Evolutionary conservation across 495 filamentous ascomycete species (phyloP).

Genomic region (Talaromyces stipitatus): DNA sequence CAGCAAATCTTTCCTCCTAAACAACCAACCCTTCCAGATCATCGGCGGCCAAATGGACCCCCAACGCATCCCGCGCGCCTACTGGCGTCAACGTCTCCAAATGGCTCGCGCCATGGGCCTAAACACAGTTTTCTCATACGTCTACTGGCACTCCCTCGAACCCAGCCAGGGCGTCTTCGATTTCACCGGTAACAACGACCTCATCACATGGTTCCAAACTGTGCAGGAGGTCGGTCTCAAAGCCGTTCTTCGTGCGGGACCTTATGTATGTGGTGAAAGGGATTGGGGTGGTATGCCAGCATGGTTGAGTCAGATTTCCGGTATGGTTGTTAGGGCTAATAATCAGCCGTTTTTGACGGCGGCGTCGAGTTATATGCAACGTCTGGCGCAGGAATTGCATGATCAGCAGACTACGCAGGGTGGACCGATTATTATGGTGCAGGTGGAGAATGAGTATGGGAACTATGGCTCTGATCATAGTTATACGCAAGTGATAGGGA

Average conservation of each 20-base stretch:
- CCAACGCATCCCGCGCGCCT: not conserved
- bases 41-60: constrained; percentile 1
- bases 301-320: constrained; percentile 17
- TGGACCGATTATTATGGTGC: constrained; percentile 39
- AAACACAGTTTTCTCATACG: not conserved
- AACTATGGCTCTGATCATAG: constrained; percentile 32
- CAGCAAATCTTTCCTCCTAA: not conserved
- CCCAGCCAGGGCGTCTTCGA: too few species aligned
- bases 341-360: constrained; percentile 28
- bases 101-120: not conserved
- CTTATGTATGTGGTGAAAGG: constrained; percentile 41
- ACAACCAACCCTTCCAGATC: not conserved
- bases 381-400: constrained; percentile 24
- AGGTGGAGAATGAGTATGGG: constrained; percentile 45
- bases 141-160: not conserved
- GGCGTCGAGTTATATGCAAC: constrained; percentile 24
- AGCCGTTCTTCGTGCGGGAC: constrained; percentile 34
- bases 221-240: constrained; percentile 34
- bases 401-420: constrained; percentile 27
- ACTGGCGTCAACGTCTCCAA: not conserved
- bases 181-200: constrained; percentile 25
- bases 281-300: constrained; percentile 35
- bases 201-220: constrained; percentile 31
- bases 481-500: constrained; percentile 26
- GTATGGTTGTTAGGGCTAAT: constrained; percentile 30